Evolutionary conservation across 1,139 yeast genomes (phyloP).

Genomic region (Eremothecium gossypii): DNA sequence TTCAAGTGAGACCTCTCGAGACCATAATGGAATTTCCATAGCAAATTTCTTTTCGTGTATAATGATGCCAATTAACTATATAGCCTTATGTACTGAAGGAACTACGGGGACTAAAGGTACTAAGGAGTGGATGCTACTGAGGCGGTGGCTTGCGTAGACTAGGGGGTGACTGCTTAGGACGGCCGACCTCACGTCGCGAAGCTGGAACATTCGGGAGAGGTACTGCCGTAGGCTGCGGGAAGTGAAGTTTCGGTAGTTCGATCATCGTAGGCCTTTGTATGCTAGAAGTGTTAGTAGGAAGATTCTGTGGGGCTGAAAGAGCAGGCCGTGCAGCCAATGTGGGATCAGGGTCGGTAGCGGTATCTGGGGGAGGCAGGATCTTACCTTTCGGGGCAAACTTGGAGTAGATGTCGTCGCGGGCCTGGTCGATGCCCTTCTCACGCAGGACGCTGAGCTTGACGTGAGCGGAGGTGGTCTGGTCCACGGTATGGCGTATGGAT

Average conservation of each 20-base stretch:
- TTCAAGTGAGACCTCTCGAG: no score
- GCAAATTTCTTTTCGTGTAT: no score
- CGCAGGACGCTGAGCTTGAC: constrained; percentile 21
- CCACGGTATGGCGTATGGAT: constrained; percentile 27
- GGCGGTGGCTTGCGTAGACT: constrained; percentile 9
- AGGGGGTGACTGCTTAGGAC: constrained; percentile 23
- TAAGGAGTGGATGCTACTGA: not conserved
- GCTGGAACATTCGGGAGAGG: not conserved
- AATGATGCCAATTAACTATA: no score
- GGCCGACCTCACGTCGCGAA: constrained; percentile 25
- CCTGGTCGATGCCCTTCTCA: constrained; percentile 18
- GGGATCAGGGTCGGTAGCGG: not conserved
- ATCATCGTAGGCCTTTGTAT: not conserved
- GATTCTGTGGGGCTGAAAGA: not conserved
- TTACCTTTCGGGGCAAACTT: constrained; percentile 29
- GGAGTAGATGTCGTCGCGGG: constrained; percentile 21
- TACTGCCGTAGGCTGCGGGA: no score
- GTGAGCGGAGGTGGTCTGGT: constrained; percentile 28
- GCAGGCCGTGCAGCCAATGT: not conserved
- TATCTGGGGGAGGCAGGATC: constrained; percentile 11
- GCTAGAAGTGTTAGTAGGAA: constrained; percentile 16
- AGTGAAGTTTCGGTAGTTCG: not conserved
- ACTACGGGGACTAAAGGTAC: no score
- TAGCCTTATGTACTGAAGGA: no score
- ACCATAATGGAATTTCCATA: no score